These are phyloP conservation scores for Malus sieversii DNA, from an alignment of 306 rosid genomes.

Conservation along the genomic window DNA sequence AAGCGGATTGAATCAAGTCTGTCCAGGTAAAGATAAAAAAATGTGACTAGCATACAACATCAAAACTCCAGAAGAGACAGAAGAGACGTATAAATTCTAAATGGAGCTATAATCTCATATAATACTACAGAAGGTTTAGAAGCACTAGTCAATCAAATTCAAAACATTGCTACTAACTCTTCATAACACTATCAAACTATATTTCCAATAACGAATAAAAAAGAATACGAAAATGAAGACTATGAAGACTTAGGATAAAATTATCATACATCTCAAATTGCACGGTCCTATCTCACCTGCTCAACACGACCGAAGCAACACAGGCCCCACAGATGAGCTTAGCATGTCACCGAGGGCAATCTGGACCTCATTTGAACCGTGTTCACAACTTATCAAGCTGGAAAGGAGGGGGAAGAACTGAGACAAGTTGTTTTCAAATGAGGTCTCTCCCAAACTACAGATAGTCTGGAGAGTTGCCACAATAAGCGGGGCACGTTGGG, in stretches of 20 bases:
- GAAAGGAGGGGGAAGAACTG: conserved; percentile 77
- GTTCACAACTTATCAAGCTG: conserved; percentile 81
- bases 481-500: conserved; percentile 84
- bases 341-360: conserved; percentile 85
- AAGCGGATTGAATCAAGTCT: too few species aligned
- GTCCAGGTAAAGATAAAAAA: neutral
- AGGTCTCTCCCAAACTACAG: conserved; percentile 60
- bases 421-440: conserved; percentile 66
- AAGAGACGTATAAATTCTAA: conserved; percentile 26
- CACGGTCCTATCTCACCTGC: conserved; percentile 29
- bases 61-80: conserved; percentile 30
- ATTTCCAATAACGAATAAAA: conserved; percentile 28
- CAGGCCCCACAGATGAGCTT: conserved; percentile 73
- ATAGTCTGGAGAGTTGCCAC: conserved; percentile 87
- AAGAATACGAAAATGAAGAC: conserved; percentile 25
- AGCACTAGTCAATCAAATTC: conserved; percentile 34
- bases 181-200: conserved; percentile 42
- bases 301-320: conserved; percentile 74
- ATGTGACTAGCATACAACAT: conserved; percentile 39
- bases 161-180: conserved; percentile 42
- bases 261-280: conserved; percentile 50
- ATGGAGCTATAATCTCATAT: conserved; percentile 41
- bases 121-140: conserved; percentile 31
- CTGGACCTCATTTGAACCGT: conserved; percentile 91
- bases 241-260: conserved; percentile 25